A percentile compares a stretch with the other conserved stretches of the same genome.
Conservation (phyloP, 176 grass and related monocot genomes). For the Triticum timopheevii region DNA sequence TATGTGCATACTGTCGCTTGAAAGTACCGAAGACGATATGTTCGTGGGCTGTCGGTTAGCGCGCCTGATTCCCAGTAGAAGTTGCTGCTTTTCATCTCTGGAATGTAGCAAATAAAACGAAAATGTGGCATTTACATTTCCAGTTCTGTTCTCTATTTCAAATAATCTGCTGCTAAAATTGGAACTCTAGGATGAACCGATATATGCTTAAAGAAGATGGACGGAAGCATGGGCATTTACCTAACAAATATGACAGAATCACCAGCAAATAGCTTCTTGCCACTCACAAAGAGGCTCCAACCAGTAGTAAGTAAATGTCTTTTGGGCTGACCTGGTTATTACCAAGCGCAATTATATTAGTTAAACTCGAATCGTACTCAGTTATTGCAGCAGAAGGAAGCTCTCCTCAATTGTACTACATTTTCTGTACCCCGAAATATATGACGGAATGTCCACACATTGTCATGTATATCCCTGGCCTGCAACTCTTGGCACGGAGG, state of each 20-base stretch:
- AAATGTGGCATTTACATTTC: slow-evolving; percentile 10
- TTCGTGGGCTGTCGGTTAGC: slow-evolving; percentile 89
- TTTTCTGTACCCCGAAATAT: slow-evolving; percentile 81
- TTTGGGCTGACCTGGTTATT: slow-evolving; percentile 88
- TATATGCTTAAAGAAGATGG: slow-evolving; percentile 10
- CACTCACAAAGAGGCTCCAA: slow-evolving; percentile 96
- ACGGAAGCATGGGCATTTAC: slow-evolving; percentile 33
- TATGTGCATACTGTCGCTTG: slow-evolving; percentile 99
- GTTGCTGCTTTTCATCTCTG: slow-evolving; percentile 95
- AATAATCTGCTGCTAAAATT: not conserved
- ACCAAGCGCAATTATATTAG: slow-evolving; percentile 3
- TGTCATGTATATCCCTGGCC: slow-evolving; percentile 92
- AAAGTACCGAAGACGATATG: slow-evolving; percentile 92
- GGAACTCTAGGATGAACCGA: not conserved
- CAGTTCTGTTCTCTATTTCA: not conserved
- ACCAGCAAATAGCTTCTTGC: slow-evolving; percentile 93
- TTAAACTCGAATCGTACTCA: not conserved
- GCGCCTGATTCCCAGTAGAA: slow-evolving; percentile 87
- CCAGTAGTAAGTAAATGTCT: slow-evolving; percentile 96
- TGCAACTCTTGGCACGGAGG: slow-evolving; percentile 95
- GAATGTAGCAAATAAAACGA: slow-evolving; percentile 11
- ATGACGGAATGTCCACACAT: slow-evolving; percentile 93
- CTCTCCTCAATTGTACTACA: not conserved
- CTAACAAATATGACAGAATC: slow-evolving; percentile 99
- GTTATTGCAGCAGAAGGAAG: not conserved